Evolutionary conservation across 2,329 filamentous ascomycete species (phyloP).

Genomic region (Proliferodiscus dingleyae): DNA sequence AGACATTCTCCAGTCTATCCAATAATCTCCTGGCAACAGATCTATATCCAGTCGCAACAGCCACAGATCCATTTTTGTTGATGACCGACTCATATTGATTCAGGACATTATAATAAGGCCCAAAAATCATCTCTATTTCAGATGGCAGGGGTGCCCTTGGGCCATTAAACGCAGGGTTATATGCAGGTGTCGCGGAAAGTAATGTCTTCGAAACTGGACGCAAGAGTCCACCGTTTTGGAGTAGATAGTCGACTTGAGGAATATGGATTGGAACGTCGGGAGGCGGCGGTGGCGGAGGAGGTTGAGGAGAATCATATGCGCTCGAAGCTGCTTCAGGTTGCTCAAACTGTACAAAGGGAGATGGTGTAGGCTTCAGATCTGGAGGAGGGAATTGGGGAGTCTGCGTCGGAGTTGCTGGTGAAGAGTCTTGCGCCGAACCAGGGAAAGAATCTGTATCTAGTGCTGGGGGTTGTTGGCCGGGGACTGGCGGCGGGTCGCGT

Average conservation of each 20-base stretch:
- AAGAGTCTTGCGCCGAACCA: constrained; percentile 48
- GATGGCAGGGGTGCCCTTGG: constrained; percentile 32
- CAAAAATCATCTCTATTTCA: constrained; percentile 70
- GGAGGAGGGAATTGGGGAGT: constrained; percentile 42
- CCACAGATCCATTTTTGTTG: constrained; percentile 78
- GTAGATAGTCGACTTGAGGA: constrained; percentile 84
- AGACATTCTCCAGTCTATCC: constrained; percentile 89
- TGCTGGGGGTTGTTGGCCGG: constrained; percentile 17
- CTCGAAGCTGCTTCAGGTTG: constrained; percentile 22
- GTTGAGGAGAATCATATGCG: constrained; percentile 33
- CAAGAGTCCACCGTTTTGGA: constrained; percentile 79
- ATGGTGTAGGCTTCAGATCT: constrained; percentile 28
- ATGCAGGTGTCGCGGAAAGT: constrained; percentile 54
- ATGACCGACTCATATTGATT: constrained; percentile 84
- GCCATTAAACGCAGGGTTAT: constrained; percentile 48
- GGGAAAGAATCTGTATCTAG: constrained; percentile 38
- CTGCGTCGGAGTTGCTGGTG: constrained; percentile 57
- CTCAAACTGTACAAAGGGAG: constrained; percentile 35
- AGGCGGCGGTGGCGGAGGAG: constrained; percentile 71
- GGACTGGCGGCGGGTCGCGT: constrained; percentile 39
- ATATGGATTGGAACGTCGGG: constrained; percentile 54
- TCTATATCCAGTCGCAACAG: constrained; percentile 90
- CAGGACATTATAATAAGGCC: constrained; percentile 75
- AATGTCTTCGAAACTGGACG: constrained; percentile 69
- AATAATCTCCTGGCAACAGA: constrained; percentile 88